Conservation (phyloP, 208 protist species). For the Angomonas deanei region DNA sequence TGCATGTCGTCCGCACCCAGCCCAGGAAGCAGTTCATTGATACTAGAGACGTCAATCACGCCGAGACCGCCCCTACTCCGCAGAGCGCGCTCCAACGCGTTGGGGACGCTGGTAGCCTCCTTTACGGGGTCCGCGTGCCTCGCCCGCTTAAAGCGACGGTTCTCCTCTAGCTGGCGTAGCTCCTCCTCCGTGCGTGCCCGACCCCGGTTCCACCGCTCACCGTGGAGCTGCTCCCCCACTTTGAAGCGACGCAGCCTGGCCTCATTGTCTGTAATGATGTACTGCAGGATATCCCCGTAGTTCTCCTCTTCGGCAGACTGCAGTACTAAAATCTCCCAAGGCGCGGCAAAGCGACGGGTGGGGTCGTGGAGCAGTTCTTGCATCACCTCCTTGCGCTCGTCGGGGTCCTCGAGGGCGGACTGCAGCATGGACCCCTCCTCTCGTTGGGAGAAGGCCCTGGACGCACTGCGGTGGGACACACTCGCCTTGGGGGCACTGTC, state of each 20-base stretch:
- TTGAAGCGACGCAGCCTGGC: slow-evolving; percentile 71
- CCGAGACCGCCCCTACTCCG: slow-evolving; percentile 47
- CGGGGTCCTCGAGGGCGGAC: slow-evolving; percentile 16
- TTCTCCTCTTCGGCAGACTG: slow-evolving; percentile 45
- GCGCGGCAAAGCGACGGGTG: slow-evolving; percentile 66
- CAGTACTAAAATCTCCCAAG: slow-evolving; percentile 83
- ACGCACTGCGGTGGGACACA: slow-evolving; percentile 18
- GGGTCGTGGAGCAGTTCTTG: slow-evolving; percentile 56
- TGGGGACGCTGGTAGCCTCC: slow-evolving; percentile 16
- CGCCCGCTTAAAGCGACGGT: slow-evolving; percentile 36
- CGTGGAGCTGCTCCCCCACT: slow-evolving; percentile 61
- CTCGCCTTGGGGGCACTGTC: neutral
- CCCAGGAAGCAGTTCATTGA: slow-evolving; percentile 73
- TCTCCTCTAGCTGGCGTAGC: slow-evolving; percentile 51
- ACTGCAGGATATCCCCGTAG: slow-evolving; percentile 52
- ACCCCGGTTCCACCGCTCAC: slow-evolving; percentile 62
- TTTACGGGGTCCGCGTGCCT: slow-evolving; percentile 36
- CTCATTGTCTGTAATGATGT: slow-evolving; percentile 83
- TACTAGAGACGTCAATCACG: slow-evolving; percentile 59
- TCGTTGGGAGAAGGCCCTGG: slow-evolving; percentile 4
- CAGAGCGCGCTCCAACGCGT: slow-evolving; percentile 63
- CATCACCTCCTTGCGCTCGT: slow-evolving; percentile 19
- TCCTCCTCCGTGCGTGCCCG: slow-evolving; percentile 64
- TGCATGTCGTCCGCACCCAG: slow-evolving; percentile 38
- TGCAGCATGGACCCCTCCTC: neutral